These are phyloP conservation scores for Saturnispora galanensis DNA, from an alignment of 805 yeast species.

Conservation along the genomic window DNA sequence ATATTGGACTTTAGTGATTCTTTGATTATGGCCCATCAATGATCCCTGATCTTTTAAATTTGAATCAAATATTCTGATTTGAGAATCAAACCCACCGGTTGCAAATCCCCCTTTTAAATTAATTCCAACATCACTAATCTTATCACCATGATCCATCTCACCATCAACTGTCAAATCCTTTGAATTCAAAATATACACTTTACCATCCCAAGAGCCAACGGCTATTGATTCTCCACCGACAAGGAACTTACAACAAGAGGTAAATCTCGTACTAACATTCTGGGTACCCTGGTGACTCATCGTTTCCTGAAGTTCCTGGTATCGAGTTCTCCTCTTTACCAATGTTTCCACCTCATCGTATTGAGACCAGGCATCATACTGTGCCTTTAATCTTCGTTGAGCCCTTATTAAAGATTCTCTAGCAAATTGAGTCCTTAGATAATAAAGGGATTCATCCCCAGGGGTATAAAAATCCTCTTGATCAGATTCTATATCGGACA, in stretches of 20 bases:
- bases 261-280: constrained; percentile 57
- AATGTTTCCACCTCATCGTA: constrained; percentile 22
- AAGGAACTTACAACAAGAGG: constrained; percentile 46
- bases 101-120: constrained; percentile 19
- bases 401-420: constrained; percentile 41
- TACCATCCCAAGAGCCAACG: constrained; percentile 81
- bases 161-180: constrained; percentile 26
- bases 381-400: constrained; percentile 29
- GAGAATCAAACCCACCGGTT: constrained; percentile 39
- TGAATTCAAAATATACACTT: constrained; percentile 39
- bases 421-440: constrained; percentile 45
- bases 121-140: constrained; percentile 68
- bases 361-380: constrained; percentile 21
- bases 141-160: constrained; percentile 40
- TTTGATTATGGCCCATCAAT: constrained; percentile 36
- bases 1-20: constrained; percentile 52
- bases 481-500: constrained; percentile 21
- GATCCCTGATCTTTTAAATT: neutral
- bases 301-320: constrained; percentile 18
- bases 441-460: constrained; percentile 45
- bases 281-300: constrained; percentile 57
- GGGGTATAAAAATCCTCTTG: constrained; percentile 85
- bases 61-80: constrained; percentile 19
- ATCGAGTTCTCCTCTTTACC: constrained; percentile 12
- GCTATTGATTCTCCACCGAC: constrained; percentile 35